Evolutionary conservation across 805 yeast genomes (phyloP), one percentile per base, ranked within the genome.

Genomic region (Candida rishiriensis): DNA sequence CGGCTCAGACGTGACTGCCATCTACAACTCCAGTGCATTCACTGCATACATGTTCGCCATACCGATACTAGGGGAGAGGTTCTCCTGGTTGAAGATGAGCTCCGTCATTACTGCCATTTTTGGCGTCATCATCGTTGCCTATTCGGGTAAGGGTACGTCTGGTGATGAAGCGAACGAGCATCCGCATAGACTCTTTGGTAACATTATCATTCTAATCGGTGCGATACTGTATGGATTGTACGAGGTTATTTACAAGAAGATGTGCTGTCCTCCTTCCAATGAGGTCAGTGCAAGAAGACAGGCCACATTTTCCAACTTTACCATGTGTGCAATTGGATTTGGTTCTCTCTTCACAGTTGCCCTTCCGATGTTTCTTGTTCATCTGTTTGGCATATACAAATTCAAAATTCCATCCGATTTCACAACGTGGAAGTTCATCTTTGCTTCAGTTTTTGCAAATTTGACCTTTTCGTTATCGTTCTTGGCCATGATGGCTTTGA

Each of bases 21-120:
- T 88, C 48, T 88, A 88, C 66, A 88, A 88, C 66, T 87, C 93
- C 60, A 83, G 91, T 13, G 95, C 96, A 0, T 88, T 88, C 61
- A 83, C 90, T 3, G 96, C 96, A 0, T 83, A 88, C 57, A 76
- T 86, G 13, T 88, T 88, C 64, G 88, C 95, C 3, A 81, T 88
- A 26, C 86, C 89, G 1, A 63, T 88, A 16, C 68, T 88, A 40
- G 68, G 76, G 30, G 96, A 88, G 56, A 68, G 64, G 39, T 78
- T 87, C 55, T 76, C 82, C 3, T 70, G 78, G 70, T 56, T 76
- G 41, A 88, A 88, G 61, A 71, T 79, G 10, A 56, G 70, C 28
- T 78, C 89, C n/a, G 96, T 88, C 14, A 50, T 79, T 1, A 68
- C 83, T 34, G 93, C 96, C 9, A 67, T 88, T 7, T 44, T 71